A percentile compares a stretch with the other conserved stretches of the same genome.
These are phyloP conservation scores for Umbilicus rupestris DNA, from an alignment of 164 flowering plant genomes.

Conservation along the genomic window DNA sequence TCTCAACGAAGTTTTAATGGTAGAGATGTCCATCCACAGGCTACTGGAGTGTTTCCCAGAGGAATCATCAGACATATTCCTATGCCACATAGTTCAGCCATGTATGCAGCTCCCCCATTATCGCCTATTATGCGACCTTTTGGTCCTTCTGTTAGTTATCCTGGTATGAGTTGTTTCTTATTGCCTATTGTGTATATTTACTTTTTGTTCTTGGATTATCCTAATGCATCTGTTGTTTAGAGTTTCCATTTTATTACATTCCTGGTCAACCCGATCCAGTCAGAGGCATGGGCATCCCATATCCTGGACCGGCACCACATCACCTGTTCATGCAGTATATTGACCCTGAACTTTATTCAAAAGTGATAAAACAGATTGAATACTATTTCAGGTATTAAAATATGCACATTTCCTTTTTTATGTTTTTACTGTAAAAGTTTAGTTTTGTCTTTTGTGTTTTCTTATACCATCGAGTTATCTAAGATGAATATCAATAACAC, in stretches of 20 bases:
- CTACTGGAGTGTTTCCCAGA: constrained; percentile 31
- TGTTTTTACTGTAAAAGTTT: background rate
- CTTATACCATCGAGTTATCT: background rate
- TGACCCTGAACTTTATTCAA: constrained; percentile 38
- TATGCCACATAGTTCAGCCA: constrained; percentile 14
- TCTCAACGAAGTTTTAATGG: constrained; percentile 30
- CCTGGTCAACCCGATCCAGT: constrained; percentile 28
- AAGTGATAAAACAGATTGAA: constrained; percentile 58
- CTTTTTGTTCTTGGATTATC: constrained; percentile 2
- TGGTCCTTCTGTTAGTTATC: constrained; percentile 23
- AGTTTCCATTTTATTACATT: constrained; percentile 35
- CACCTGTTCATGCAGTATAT: constrained; percentile 26
- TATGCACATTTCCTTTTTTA: background rate
- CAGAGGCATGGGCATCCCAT: constrained; percentile 28
- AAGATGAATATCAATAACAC: constrained; percentile 11
- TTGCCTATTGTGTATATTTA: background rate
- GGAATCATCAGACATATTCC: constrained; percentile 17
- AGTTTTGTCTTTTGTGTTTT: background rate
- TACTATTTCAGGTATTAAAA: constrained; percentile 74
- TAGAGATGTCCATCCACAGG: constrained; percentile 47
- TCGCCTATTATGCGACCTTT: constrained; percentile 15
- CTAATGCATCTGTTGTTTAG: constrained; percentile 16
- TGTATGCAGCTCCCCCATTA: constrained; percentile 13
- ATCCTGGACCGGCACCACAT: constrained; percentile 24
- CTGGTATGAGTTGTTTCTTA: constrained; percentile 28